Evolutionary conservation across 2,329 filamentous ascomycete genomes (phyloP), one percentile per base, ranked within the genome.

Genomic region (Arthrobotrys entomopaga): DNA sequence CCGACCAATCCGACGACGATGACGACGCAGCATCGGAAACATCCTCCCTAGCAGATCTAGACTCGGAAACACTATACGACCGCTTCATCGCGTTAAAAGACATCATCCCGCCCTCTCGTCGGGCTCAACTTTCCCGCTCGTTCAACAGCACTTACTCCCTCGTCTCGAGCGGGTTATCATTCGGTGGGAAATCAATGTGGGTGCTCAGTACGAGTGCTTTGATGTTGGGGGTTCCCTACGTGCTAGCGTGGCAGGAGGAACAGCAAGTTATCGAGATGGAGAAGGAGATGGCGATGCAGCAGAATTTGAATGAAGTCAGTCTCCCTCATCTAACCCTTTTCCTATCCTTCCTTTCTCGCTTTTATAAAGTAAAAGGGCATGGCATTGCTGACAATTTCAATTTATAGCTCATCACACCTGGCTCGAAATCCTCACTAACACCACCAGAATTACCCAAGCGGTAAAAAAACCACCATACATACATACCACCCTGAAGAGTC

Each of bases 211-310:
- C 93, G 77, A 93, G 90, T 76, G 92, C 92, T 73, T 87, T 99
- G 80, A 85, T 99, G 81, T 84, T 98, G 77, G 93, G 93, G 79
- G 92, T 98, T 59, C 95, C 95, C 65, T 98, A 93, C 86, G 93
- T 93, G 71, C 85, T 99, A 78, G 94, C 93, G 70, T 94, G 93
- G 81, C 89, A 91, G 77, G 95, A 99, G 86, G 95, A 99, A 85
- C 93, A 97, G 86, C 92, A 97, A 85, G 89, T 96, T 82, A 86
- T 94, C 77, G 94, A 97, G 85, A 96, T 97, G 92, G 95, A 99
- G 88, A 89, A 93, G 83, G 94, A 97, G 85, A 93, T 93, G 87
- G 89, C 91, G 82, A 95, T 97, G 92, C 91, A 95, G 82, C 92
- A 97, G 87, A 88, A 91, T 80, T 92, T 92, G 77, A 90, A 91